Base-by-base conservation (phyloP, 2,329 filamentous ascomycete species). In the Laburnicola sp. region DNA sequence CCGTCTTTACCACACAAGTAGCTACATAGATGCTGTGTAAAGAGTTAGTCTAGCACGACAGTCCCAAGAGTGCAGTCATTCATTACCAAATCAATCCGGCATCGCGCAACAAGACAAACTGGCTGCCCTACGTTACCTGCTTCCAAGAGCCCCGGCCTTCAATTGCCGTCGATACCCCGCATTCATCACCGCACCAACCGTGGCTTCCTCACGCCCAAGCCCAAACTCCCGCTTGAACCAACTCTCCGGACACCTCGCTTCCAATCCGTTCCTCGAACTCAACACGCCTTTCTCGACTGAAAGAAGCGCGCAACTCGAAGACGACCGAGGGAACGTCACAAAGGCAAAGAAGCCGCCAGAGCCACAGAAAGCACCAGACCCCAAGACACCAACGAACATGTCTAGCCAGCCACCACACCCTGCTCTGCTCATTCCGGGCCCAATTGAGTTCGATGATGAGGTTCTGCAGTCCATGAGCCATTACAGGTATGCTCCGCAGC, bases 381-480 rank as follows among this genome's bases (percentile, higher is more conserved):
- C 16, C 16, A 34, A 53, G 45, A 16, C 21, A 34, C 47, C 57
- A 34, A 59, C 64, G 65, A 80, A 67, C 47, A 85, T 85, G 82
- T 85, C 82, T 35, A 70, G 66, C 48, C 83, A 86, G 75, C 66
- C 81, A 47, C 74, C 80, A 49, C 85, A 87, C 70, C 79, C 84
- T 46, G 87, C 93, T 49, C 81, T 99, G 76, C 85, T 99, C 77
- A 97, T 99, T 70, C 94, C 94, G 43, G 94, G 94, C 58, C 94
- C 94, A 69, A 96, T 97, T 74, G 93, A 97, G 79, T 97, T 97
- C 71, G 93, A 97, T 74, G 93, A 97, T 93, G 91, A 86, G 41
- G 93, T 97, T 54, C 85, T 97, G 45, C 84, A 92, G 75, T 90
- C 91, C 55, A 97, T 97, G 93, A 87, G 88, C 79, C 91, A 96